Evolutionary conservation across 2,329 filamentous ascomycete species (phyloP).

Genomic region (Aspergillus fijiensis): DNA sequence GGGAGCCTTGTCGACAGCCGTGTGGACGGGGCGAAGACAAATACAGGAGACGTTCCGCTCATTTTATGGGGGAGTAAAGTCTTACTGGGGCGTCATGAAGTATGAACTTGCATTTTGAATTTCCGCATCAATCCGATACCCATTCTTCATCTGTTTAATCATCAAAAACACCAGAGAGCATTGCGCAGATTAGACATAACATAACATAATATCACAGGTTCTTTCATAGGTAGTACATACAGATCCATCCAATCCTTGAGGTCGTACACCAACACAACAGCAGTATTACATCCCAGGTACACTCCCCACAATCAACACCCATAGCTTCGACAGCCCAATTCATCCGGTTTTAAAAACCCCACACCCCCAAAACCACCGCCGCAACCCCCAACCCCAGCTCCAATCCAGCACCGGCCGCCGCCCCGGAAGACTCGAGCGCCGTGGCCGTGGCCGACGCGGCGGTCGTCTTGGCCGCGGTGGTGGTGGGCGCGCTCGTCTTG

Average conservation of each 20-base stretch:
- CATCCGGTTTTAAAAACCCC: background rate
- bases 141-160: background rate
- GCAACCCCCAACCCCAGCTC: constrained; percentile 7
- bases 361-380: background rate
- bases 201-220: background rate
- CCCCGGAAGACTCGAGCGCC: constrained; percentile 3
- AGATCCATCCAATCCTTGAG: background rate
- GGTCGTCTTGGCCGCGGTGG: constrained; percentile 1
- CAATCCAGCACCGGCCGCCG: background rate
- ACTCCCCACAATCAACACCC: background rate
- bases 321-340: too few species aligned
- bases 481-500: constrained; percentile 23
- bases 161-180: background rate
- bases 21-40: constrained; percentile 8
- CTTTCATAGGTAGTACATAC: background rate
- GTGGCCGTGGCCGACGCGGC: constrained; percentile 3
- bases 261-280: too few species aligned
- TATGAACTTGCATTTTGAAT: background rate
- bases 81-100: background rate
- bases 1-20: constrained; percentile 6
- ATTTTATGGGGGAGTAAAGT: background rate
- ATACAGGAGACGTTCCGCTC: background rate
- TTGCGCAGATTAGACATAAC: too few species aligned
- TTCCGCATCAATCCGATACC: background rate
- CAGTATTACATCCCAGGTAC: background rate